A percentile compares a stretch with the other conserved stretches of the same genome.
Conservation (phyloP, 345 rosid genomes). For the Eucalyptus pauciflora region DNA sequence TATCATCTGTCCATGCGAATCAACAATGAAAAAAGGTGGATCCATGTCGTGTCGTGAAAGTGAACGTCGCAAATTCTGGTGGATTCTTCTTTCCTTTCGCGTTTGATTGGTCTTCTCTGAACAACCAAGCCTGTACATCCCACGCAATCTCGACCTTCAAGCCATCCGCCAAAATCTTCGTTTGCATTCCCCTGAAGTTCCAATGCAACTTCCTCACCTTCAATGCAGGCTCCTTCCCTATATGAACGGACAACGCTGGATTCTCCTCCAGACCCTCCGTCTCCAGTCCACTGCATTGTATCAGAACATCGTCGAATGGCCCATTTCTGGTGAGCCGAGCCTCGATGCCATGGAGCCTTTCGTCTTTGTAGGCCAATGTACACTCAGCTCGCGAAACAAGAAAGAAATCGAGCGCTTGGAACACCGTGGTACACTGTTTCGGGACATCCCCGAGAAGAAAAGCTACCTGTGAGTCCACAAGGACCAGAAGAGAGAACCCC, state of each 20-base stretch:
- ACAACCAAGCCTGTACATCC: neutral
- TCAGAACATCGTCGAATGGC: neutral
- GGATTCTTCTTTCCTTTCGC: neutral
- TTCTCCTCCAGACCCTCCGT: neutral
- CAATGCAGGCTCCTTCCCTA: neutral
- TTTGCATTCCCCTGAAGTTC: neutral
- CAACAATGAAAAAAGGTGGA: neutral
- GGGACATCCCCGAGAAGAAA: neutral
- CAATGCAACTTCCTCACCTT: neutral
- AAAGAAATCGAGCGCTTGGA: neutral
- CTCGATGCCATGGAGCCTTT: neutral
- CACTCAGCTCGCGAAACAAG: neutral
- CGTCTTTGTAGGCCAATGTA: neutral
- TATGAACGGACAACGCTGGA: neutral
- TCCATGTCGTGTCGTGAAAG: neutral
- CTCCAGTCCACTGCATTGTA: neutral
- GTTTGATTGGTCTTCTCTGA: neutral
- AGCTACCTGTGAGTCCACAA: neutral
- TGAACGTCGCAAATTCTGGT: neutral
- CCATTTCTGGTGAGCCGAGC: neutral
- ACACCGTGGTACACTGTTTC: neutral
- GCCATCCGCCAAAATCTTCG: neutral
- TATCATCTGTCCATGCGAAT: neutral
- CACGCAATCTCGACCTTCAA: neutral
- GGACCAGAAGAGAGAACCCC: neutral